Evolutionary conservation across 108 stramenopile species (phyloP).

Genomic region (Fragilaria crotonensis): DNA sequence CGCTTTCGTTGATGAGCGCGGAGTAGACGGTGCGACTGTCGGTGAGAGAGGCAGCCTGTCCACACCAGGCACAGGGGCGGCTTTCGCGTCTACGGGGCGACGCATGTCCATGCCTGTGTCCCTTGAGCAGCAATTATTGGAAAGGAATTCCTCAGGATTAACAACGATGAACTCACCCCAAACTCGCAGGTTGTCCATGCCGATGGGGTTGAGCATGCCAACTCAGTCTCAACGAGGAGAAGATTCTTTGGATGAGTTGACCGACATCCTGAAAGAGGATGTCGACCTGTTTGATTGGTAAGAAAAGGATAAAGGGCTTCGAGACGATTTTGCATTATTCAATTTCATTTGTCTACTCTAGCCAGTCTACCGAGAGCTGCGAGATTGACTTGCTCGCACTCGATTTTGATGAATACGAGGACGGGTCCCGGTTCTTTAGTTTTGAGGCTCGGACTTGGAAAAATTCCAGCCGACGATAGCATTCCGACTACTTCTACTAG

Average conservation of each 20-base stretch:
- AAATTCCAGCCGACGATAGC: too few species aligned
- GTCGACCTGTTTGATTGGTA: not conserved
- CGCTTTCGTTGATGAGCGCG: not conserved
- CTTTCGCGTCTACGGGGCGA: not conserved
- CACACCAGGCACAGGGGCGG: not conserved
- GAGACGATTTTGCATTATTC: too few species aligned
- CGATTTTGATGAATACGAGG: too few species aligned
- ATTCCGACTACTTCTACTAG: too few species aligned
- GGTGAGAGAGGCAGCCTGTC: not conserved
- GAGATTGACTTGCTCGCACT: too few species aligned
- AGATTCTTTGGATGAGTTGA: not conserved
- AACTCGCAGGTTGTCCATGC: not conserved
- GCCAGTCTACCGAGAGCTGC: too few species aligned
- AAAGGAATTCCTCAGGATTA: not conserved
- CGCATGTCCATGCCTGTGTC: not conserved
- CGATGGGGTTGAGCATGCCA: not conserved
- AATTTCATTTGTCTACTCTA: too few species aligned
- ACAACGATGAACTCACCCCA: not conserved
- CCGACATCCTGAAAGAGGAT: not conserved
- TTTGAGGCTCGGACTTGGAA: too few species aligned
- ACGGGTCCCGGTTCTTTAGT: too few species aligned
- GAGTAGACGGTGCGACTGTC: not conserved
- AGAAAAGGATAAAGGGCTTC: too few species aligned
- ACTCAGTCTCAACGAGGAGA: not conserved
- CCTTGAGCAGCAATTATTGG: not conserved